Conservation (phyloP, 1,284 basidiomycete species). For the Sporisorium graminicola region DNA sequence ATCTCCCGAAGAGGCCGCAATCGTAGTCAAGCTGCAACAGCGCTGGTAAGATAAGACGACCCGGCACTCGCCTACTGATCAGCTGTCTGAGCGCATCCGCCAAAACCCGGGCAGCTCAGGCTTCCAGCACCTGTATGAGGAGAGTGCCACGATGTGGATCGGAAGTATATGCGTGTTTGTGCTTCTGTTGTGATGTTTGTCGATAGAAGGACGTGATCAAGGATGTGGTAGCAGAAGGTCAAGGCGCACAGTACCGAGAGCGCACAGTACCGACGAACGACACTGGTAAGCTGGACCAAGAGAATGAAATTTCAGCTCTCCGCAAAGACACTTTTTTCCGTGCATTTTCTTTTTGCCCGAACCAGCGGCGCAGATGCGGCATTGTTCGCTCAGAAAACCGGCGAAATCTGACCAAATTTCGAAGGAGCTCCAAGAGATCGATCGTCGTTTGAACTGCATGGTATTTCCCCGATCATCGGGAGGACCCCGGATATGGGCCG, state of each 20-base stretch:
- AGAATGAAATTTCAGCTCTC: neutral
- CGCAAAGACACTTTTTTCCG: neutral
- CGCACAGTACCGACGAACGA: no score
- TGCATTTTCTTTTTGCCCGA: neutral
- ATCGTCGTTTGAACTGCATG: no score
- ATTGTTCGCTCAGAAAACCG: conserved; percentile 6
- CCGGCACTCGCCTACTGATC: neutral
- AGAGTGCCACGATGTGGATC: no score
- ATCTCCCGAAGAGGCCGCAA: no score
- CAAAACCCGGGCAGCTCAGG: neutral
- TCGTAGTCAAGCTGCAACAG: neutral
- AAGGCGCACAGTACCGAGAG: no score
- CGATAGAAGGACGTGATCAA: neutral
- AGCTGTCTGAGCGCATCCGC: neutral
- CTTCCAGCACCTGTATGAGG: neutral
- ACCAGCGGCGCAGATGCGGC: conserved; percentile 2
- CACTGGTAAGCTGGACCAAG: no score
- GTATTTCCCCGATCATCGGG: neutral
- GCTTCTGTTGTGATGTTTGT: no score
- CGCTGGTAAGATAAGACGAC: neutral
- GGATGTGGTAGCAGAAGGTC: neutral
- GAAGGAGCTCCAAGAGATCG: no score
- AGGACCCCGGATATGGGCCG: no score
- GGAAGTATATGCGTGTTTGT: no score
- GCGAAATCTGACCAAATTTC: neutral